Conservation (phyloP, 345 rosid species). For the Populus davidiana region DNA sequence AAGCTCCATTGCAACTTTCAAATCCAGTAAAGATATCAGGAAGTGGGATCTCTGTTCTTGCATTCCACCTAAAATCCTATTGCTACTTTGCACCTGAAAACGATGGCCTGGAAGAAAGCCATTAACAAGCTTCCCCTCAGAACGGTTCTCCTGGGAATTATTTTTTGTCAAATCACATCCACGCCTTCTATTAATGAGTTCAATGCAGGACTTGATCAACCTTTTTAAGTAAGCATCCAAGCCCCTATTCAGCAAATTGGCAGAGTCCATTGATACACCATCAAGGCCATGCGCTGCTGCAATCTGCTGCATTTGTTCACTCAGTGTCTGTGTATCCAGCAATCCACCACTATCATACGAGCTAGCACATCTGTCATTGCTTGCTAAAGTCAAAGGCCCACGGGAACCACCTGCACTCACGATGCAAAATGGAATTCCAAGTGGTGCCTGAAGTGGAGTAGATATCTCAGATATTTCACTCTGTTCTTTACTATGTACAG, state of each 20-base stretch:
- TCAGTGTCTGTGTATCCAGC: constrained; percentile 33
- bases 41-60: constrained; percentile 21
- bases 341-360: constrained; percentile 34
- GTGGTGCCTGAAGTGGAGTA: constrained; percentile 33
- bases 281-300: constrained; percentile 42
- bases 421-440: constrained; percentile 40
- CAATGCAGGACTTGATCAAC: constrained; percentile 44
- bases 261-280: constrained; percentile 41
- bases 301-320: constrained; percentile 40
- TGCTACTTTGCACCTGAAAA: constrained; percentile 13
- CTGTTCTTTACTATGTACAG: constrained; percentile 21
- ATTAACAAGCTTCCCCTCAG: constrained; percentile 26
- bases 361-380: constrained; percentile 16
- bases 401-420: constrained; percentile 26
- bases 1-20: constrained; percentile 43
- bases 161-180: constrained; percentile 19
- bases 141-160: constrained; percentile 19
- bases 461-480: constrained; percentile 16
- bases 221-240: constrained; percentile 42
- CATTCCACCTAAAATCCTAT: constrained; percentile 9
- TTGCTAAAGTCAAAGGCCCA: constrained; percentile 15
- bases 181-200: constrained; percentile 28
- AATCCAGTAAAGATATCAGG: constrained; percentile 33
- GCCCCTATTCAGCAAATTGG: constrained; percentile 35
- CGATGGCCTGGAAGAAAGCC: constrained; percentile 29